These are phyloP conservation scores for Fusarium nematophilum DNA, from an alignment of 2,329 filamentous ascomycete species.

Conservation along the genomic window DNA sequence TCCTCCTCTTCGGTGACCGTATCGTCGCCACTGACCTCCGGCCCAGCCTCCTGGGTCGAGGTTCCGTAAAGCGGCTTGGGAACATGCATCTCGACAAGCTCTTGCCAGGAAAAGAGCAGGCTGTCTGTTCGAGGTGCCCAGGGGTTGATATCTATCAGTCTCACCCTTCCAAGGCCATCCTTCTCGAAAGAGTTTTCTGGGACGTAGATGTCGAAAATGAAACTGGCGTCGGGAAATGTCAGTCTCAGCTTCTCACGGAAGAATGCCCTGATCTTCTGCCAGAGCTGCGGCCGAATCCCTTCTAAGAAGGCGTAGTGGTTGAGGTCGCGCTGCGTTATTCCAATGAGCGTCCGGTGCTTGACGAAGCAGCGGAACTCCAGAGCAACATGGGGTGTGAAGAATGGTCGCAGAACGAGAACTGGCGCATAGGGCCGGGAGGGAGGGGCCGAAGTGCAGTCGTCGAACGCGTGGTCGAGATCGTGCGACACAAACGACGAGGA, in stretches of 20 bases:
- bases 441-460: constrained; percentile 66
- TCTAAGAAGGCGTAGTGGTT: constrained; percentile 89
- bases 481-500: constrained; percentile 95
- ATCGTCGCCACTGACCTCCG: constrained; percentile 52
- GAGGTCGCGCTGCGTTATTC: constrained; percentile 87
- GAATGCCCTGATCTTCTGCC: constrained; percentile 77
- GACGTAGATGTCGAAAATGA: constrained; percentile 93
- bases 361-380: constrained; percentile 98
- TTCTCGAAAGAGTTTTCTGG: constrained; percentile 70
- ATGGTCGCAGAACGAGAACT: constrained; percentile 86
- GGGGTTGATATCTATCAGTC: constrained; percentile 93
- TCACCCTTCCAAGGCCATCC: constrained; percentile 76
- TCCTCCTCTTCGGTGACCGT: constrained; percentile 53
- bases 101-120: constrained; percentile 88
- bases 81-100: constrained; percentile 80
- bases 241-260: constrained; percentile 79
- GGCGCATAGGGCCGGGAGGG: constrained; percentile 70
- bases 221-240: constrained; percentile 85
- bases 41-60: constrained; percentile 41
- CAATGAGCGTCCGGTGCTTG: constrained; percentile 81
- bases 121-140: constrained; percentile 93
- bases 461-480: constrained; percentile 92
- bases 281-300: constrained; percentile 71
- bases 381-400: constrained; percentile 87
- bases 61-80: constrained; percentile 66